A percentile compares a stretch with the other conserved stretches of the same genome.
Conservation (phyloP, 768 basidiomycete genomes). For the Kwoniella europaea region DNA sequence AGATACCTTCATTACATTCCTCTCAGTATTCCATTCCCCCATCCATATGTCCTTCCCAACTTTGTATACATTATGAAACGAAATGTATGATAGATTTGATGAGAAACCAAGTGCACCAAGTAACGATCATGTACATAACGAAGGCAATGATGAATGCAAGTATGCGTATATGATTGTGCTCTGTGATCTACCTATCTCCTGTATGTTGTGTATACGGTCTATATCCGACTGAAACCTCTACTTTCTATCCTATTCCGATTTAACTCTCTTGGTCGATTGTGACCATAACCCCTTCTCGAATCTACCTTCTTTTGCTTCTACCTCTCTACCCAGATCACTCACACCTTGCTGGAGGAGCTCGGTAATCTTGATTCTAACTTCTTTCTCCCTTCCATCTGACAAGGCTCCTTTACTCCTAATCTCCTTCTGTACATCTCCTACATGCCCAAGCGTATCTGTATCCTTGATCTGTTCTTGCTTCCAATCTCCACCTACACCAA, state of each 20-base stretch:
- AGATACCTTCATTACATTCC: constrained; percentile 2
- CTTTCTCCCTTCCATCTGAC: constrained; percentile 55
- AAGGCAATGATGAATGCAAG: too few relatives aligned
- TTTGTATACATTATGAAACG: constrained; percentile 13
- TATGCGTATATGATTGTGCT: neutral
- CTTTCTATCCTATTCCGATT: neutral
- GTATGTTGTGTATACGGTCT: neutral
- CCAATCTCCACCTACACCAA: constrained; percentile 38
- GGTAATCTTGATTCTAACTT: constrained; percentile 66
- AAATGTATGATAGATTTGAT: neutral
- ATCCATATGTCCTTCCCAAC: neutral
- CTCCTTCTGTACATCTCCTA: constrained; percentile 38
- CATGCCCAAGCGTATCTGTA: constrained; percentile 30
- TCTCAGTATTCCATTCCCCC: neutral
- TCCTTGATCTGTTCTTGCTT: constrained; percentile 56
- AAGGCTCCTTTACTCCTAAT: constrained; percentile 39
- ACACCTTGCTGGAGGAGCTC: constrained; percentile 60
- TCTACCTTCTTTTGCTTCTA: constrained; percentile 50
- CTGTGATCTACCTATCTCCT: neutral
- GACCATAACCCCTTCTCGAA: constrained; percentile 51
- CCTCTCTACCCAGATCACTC: constrained; percentile 45
- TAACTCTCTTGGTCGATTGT: constrained; percentile 26
- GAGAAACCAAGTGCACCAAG: constrained; percentile 6
- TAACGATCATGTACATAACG: neutral
- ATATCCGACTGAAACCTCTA: neutral